phyloP scores from a whole-genome alignment of 176 grass and related monocot genomes.

The Bolboschoenus planiculmis region DNA sequence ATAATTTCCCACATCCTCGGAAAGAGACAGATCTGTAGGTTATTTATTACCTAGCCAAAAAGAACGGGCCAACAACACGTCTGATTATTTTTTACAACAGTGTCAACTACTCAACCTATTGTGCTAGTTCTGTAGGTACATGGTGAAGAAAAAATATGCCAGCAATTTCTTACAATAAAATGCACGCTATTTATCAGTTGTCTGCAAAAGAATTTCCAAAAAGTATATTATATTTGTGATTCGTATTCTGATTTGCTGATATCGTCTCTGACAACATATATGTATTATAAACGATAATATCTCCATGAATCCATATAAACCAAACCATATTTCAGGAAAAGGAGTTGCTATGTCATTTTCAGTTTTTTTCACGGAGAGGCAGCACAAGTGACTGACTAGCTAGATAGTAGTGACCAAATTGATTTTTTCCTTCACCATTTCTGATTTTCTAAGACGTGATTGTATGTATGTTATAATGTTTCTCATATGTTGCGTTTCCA shows the following conservation, averaged over 20 bases:
- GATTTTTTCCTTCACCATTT: not conserved
- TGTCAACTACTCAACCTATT: not conserved
- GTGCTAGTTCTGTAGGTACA: not conserved
- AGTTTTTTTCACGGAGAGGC: not conserved
- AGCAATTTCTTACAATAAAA: not conserved
- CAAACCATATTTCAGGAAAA: no score
- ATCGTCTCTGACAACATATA: no score
- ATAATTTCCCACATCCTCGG: not conserved
- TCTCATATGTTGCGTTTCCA: no score
- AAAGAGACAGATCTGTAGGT: not conserved
- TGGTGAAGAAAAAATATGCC: not conserved
- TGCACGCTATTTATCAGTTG: not conserved
- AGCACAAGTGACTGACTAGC: not conserved
- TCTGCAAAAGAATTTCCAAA: no score
- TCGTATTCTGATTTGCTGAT: no score
- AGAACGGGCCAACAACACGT: not conserved
- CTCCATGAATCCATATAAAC: no score
- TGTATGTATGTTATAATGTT: not conserved
- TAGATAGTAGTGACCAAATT: slow-evolving; percentile 1
- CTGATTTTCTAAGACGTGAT: not conserved
- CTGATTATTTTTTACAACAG: not conserved
- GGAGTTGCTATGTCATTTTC: not conserved
- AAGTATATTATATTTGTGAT: no score
- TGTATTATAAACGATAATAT: no score
- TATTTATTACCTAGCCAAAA: not conserved